These are phyloP conservation scores for Diplodia scrobiculata DNA, from an alignment of 2,329 filamentous ascomycete genomes.

Conservation along the genomic window DNA sequence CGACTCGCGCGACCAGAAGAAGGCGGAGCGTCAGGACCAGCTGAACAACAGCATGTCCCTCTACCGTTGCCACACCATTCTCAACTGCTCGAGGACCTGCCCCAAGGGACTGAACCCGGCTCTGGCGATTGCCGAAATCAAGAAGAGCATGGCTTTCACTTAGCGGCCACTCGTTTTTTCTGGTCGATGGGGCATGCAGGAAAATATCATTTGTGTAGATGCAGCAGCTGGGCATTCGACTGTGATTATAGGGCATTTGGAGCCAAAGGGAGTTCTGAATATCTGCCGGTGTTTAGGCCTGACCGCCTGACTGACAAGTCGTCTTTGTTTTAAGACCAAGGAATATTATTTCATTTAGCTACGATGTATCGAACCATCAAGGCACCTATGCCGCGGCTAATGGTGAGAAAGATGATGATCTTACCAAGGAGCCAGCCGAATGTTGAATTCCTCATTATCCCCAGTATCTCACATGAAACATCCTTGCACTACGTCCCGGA, in stretches of 20 bases:
- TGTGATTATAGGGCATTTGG: slow-evolving; percentile 18
- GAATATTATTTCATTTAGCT: background rate
- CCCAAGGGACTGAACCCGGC: slow-evolving; percentile 98
- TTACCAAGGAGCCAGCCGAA: background rate
- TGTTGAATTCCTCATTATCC: background rate
- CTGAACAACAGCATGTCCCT: slow-evolving; percentile 99
- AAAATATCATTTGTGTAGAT: slow-evolving; percentile 1
- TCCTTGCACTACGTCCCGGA: background rate
- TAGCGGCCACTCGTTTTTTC: slow-evolving; percentile 28
- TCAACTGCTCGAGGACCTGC: slow-evolving; percentile 97
- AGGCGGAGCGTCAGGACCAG: slow-evolving; percentile 80
- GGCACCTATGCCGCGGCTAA: background rate
- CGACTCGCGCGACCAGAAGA: slow-evolving; percentile 91
- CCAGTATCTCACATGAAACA: background rate
- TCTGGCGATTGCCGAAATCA: slow-evolving; percentile 93
- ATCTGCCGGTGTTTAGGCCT: slow-evolving; percentile 1
- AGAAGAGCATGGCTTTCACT: slow-evolving; percentile 83
- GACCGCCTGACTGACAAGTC: background rate
- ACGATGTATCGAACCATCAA: background rate
- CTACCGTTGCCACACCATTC: slow-evolving; percentile 98
- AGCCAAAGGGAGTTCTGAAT: slow-evolving; percentile 12
- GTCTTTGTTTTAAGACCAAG: background rate
- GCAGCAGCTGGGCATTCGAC: slow-evolving; percentile 10
- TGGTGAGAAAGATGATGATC: background rate
- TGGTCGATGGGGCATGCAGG: background rate